Evolutionary conservation across 306 rosid genomes (phyloP).

Genomic region (barrel medic (Medicago truncatula)): MtrunA17r5.0-ANR NC_053049.1:15112001-15112500

Average conservation of each 20-base stretch:
- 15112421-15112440: too few relatives aligned
- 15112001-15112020: not conserved
- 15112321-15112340: not conserved
- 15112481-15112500: too few relatives aligned
- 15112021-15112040: not conserved
- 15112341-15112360: too few relatives aligned
- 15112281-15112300: not conserved
- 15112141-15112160: not conserved
- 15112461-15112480: too few relatives aligned
- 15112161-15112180: not conserved
- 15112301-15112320: too few relatives aligned
- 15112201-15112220: not conserved
- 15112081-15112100: constrained; percentile 11
- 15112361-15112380: too few relatives aligned
- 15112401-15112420: too few relatives aligned
- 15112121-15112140: not conserved
- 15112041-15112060: constrained; percentile 12
- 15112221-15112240: not conserved
- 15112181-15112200: not conserved
- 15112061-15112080: not conserved
- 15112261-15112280: constrained; percentile 18
- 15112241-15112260: not conserved
- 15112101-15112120: not conserved
- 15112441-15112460: too few relatives aligned
- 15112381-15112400: too few relatives aligned